A percentile compares a stretch with the other conserved stretches of the same genome.
These are phyloP conservation scores for Pancytospora philotis DNA, from an alignment of 371 early-diverging fungal genomes.

Conservation along the genomic window DNA sequence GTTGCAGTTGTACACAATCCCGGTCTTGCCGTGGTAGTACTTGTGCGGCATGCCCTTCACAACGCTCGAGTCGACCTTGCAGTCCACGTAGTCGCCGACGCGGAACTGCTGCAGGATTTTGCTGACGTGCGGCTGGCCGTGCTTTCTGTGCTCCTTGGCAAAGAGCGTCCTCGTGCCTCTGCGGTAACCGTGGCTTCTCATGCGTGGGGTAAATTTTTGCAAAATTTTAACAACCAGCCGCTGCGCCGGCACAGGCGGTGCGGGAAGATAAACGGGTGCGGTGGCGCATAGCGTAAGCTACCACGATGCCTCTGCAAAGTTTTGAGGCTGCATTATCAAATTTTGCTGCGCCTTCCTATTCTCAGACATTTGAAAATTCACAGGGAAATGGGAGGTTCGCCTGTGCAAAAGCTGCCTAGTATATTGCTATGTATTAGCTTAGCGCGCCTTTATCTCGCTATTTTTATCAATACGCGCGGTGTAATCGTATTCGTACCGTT, in stretches of 20 bases:
- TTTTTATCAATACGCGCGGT: too few relatives aligned
- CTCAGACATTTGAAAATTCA: too few relatives aligned
- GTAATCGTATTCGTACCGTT: background rate
- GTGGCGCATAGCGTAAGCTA: background rate
- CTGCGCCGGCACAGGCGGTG: background rate
- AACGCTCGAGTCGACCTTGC: constrained; percentile 84
- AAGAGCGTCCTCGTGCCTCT: constrained; percentile 96
- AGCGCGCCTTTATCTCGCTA: too few relatives aligned
- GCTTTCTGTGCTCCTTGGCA: constrained; percentile 82
- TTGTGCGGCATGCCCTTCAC: constrained; percentile 99
- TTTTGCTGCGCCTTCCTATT: too few relatives aligned
- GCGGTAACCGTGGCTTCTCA: constrained; percentile 66
- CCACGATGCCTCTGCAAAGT: background rate
- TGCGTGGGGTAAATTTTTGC: constrained; percentile 13
- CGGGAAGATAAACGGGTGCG: background rate
- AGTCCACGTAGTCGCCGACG: constrained; percentile 93
- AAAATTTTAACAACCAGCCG: background rate
- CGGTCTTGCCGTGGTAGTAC: constrained; percentile 89
- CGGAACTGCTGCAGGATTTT: constrained; percentile 90
- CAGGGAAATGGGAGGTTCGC: too few relatives aligned
- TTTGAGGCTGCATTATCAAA: too few relatives aligned
- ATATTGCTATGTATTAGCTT: too few relatives aligned
- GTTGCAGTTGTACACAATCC: constrained; percentile 52
- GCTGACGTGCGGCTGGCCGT: constrained; percentile 71
- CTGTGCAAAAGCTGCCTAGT: too few relatives aligned